Evolutionary conservation across 441 rosid species (phyloP), one percentile per base, ranked within the genome.

Genomic region (Erysimum pusillum): DNA sequence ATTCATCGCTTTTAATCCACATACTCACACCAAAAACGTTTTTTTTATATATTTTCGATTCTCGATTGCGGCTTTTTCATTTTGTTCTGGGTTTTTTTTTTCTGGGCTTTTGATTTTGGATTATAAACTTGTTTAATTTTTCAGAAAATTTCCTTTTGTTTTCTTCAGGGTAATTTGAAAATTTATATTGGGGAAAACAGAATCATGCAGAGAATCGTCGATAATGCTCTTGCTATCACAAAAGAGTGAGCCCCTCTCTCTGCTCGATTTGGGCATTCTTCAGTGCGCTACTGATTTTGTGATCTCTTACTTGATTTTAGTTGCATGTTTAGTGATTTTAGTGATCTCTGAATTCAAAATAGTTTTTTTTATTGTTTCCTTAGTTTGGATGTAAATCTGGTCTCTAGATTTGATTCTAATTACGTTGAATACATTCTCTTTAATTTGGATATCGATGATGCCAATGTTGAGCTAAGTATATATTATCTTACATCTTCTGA

Each of bases 121-220:
- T 22, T 52, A 25, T 52, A 49, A 1, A 22, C 22, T 49, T 49
- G 38, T 3, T 22, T 18, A 22, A 12, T 44, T 45, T 45, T 45
- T 3, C 12, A 12, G 36, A 62, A 62, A 51, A 7, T 31, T 64
- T 18, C 1, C 46, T 57, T 31, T 51, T 9, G 32, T 61, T 67
- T 52, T 15, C 5, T 25, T 41, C 41, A 42, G 54, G 46, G 68
- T 20, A 49, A 34, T 57, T 66, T 73, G 6, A 51, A 57, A 74
- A 49, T 65, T 15, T 17, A 62, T 51, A 57, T 45, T 36, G 67
- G 11, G 51, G 51, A 34, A 69, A 51, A 36, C 42, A 12, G 28
- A 67, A 82, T 32, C 63, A 88, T 91, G 91, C 97, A 90, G 88
- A 84, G 92, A 61, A 77, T 91, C 62, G 97, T 92, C 73, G 97